phyloP scores from a whole-genome alignment of 2,329 filamentous ascomycete species.

The Aspergillus terreus region DNA sequence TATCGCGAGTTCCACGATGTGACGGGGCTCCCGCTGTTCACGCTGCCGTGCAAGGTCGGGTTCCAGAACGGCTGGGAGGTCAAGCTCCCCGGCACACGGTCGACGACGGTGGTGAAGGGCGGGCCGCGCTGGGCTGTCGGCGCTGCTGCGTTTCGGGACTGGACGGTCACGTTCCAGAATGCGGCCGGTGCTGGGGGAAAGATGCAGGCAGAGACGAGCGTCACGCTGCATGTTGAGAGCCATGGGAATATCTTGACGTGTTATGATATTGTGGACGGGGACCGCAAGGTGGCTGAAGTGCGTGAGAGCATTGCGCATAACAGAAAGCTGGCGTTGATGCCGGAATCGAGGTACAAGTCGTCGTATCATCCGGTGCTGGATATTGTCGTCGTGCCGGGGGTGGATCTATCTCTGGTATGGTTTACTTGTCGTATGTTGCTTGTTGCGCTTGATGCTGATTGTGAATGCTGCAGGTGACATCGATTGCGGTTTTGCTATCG shows the following conservation, averaged over 20 bases:
- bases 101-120: background rate
- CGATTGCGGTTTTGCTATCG: background rate
- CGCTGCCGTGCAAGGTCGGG: background rate
- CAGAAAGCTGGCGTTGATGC: slow-evolving; percentile 17
- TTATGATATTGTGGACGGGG: slow-evolving; percentile 20
- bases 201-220: background rate
- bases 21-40: background rate
- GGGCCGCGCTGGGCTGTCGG: background rate
- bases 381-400: slow-evolving; percentile 4
- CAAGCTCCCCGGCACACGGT: background rate
- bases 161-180: background rate
- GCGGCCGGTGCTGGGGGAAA: background rate
- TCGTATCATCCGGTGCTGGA: slow-evolving; percentile 8
- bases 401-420: slow-evolving; percentile 10
- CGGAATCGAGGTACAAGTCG: background rate
- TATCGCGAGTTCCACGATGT: background rate
- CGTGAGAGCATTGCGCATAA: slow-evolving; percentile 16
- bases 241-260: slow-evolving; percentile 11
- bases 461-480: background rate
- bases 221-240: slow-evolving; percentile 10
- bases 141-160: background rate
- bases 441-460: background rate
- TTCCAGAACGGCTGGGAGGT: background rate
- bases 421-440: background rate
- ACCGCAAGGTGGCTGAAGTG: slow-evolving; percentile 18